Base-by-base conservation (phyloP, 2,329 filamentous ascomycete species). In the Zasmidium cellare region DNA sequence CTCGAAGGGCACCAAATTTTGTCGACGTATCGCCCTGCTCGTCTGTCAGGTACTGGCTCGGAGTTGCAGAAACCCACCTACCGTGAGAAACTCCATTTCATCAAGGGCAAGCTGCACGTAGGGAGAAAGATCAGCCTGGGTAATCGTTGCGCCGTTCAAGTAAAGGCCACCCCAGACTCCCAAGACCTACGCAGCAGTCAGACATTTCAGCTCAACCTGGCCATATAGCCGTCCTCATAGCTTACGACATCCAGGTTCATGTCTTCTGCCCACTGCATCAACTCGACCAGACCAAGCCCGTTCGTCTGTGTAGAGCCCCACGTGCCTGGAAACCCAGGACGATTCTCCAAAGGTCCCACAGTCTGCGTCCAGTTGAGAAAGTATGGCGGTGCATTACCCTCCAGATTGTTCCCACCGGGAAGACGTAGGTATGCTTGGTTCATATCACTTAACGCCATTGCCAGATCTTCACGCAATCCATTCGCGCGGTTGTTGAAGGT, bases 261-360 rank as follows among this genome's bases (percentile, higher is more conserved):
- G 58, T 88, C 85, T 79, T 70, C 55, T 18, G 67, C 65, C 69
- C 46, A 84, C 78, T 79, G 83, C 84, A 65, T 81, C 61, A 87
- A 87, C 71, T 88, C 86, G 48, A 87, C 70, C 9, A 86, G 74
- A 14, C 85, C 86, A 1, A 88, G 75, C 0, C 84, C 86, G 60
- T 87, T 78, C 0, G 84, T 87, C 64, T 86, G 83, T 45, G 82
- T 77, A 67, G 87, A 87, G n/a, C 68, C 71, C 86, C 86, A 88
- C 23, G 82, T 78, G 19, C 78, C 78, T 38, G 70, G 73, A 61
- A 82, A 81, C 3, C 84, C 85, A 7, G 82, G 82, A 2, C 85
- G 69, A 38, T 72, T 72, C 50, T 78, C 75, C 0, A 86, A 75
- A 1, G 82, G 81, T 0, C 83, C 82, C 28, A 86, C 72, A 0